Percentiles rank a stretch among this genome's conserved stretches.
These are phyloP conservation scores for Catharanthus roseus DNA, from an alignment of 257 asterid genomes.

Conservation along the genomic window DNA sequence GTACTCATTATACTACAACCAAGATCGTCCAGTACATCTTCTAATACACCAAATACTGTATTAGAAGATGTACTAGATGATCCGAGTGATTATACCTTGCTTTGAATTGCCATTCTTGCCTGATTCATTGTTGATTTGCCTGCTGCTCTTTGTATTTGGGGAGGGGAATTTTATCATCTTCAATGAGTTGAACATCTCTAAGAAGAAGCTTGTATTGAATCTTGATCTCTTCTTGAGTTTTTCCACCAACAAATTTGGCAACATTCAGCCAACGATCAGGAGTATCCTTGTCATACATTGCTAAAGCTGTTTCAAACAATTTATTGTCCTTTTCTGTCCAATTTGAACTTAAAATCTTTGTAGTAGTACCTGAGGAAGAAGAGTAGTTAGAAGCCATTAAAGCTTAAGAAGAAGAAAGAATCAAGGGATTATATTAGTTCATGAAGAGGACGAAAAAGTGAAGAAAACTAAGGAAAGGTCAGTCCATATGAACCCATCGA, in stretches of 20 bases:
- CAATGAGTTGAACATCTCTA: slow-evolving; percentile 15
- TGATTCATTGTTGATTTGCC: not conserved
- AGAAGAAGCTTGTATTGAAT: slow-evolving; percentile 17
- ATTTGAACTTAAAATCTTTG: not conserved
- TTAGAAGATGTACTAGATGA: too few species aligned
- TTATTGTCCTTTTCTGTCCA: slow-evolving; percentile 23
- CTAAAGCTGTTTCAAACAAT: slow-evolving; percentile 23
- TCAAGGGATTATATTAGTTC: not conserved
- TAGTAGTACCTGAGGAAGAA: not conserved
- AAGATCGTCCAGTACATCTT: too few species aligned
- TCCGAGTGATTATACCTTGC: too few species aligned
- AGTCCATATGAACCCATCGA: not conserved
- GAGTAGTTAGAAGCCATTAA: slow-evolving; percentile 11
- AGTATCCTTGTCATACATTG: slow-evolving; percentile 17
- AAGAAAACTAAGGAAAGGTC: too few species aligned
- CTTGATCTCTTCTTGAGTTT: slow-evolving; percentile 24
- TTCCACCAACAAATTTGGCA: slow-evolving; percentile 20
- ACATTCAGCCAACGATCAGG: slow-evolving; percentile 24
- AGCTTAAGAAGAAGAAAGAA: not conserved
- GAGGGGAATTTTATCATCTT: slow-evolving; percentile 18
- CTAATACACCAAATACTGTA: too few species aligned
- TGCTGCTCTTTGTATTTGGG: slow-evolving; percentile 15
- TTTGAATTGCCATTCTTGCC: not conserved
- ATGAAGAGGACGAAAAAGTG: too few species aligned
- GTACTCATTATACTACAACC: not conserved